phyloP scores from a whole-genome alignment of 179 eudicot genomes.

The Silene noctiflora region DNA sequence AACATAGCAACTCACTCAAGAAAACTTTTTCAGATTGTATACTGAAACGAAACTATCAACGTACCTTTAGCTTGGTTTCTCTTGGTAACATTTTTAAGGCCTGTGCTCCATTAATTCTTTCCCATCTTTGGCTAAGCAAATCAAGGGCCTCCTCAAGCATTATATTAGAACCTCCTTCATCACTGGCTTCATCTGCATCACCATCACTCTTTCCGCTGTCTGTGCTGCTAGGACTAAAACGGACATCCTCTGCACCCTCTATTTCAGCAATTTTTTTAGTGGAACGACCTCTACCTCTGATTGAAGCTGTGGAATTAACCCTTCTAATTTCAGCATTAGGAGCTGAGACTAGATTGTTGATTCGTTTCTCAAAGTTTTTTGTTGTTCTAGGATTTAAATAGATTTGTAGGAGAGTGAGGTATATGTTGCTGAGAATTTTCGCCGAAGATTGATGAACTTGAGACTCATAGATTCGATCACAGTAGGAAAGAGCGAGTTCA shows the following conservation, averaged over 20 bases:
- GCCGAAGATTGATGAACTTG: slow-evolving; percentile 54
- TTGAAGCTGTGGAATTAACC: slow-evolving; percentile 36
- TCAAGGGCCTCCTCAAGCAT: slow-evolving; percentile 97
- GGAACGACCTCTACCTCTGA: slow-evolving; percentile 54
- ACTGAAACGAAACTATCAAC: not conserved
- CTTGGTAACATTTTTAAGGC: slow-evolving; percentile 84
- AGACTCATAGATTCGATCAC: slow-evolving; percentile 84
- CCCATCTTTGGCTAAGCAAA: slow-evolving; percentile 89
- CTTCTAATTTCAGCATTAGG: slow-evolving; percentile 50
- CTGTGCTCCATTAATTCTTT: slow-evolving; percentile 92
- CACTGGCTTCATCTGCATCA: slow-evolving; percentile 44
- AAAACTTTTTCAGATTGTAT: not conserved
- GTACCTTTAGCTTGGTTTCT: slow-evolving; percentile 92
- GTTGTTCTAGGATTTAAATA: slow-evolving; percentile 89
- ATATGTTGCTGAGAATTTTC: slow-evolving; percentile 65
- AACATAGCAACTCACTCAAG: not conserved
- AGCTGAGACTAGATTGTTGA: slow-evolving; percentile 57
- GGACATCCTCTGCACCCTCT: slow-evolving; percentile 82
- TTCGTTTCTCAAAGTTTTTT: slow-evolving; percentile 68
- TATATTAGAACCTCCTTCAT: slow-evolving; percentile 62
- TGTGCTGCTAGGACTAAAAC: slow-evolving; percentile 65
- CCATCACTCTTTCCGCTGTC: slow-evolving; percentile 97
- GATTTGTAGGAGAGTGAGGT: slow-evolving; percentile 84
- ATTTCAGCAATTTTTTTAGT: slow-evolving; percentile 81
- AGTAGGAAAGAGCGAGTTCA: slow-evolving; percentile 82